Base-by-base conservation (phyloP, 2,329 filamentous ascomycete genomes). In the Cladophialophora chaetospira region DNA sequence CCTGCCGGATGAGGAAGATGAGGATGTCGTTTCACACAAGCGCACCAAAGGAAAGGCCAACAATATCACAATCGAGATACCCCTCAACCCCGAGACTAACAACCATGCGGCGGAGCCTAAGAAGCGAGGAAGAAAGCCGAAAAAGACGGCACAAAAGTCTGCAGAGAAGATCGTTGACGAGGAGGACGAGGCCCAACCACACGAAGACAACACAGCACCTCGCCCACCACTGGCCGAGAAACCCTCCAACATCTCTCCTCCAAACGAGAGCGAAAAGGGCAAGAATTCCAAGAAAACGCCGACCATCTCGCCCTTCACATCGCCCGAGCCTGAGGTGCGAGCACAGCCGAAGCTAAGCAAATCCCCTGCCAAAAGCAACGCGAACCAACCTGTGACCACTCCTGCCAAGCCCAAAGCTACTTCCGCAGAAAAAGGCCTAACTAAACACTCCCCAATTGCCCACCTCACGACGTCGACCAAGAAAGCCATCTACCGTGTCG, bases 51-150 rank as follows among this genome's bases (percentile, higher is more conserved):
- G 56, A 15, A 57, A 29, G 21, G 38, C 43, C n/a, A 43, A 17
- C 35, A 56, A 57, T n/a, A 56, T 65, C 15, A 58, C 57, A 6
- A 58, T 65, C 23, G 57, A 60, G 38, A 55, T 63, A 19, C 61
- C 59, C 15, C 13, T n/a, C 6, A 19, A n/a, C 15, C 10, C 35
- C 33, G 59, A 61, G 45, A 10, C 28, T 46, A 53, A 60, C 33
- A 51, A 44, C 29, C 23, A 35, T 29, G 36, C 38, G 36, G 31
- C 52, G n/a, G 62, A 43, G 40, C 60, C 62, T 49, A 66, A 66
- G 57, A 66, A 66, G 47, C 60, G 64, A 31, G 64, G 64, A 8
- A 54, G 64, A 15, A 66, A 61, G 48, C 58, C 60, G 5, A 66
- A 65, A 47, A 65, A 64, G 40, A 13, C 15, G 5, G 35, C 48